Evolutionary conservation across 2,329 filamentous ascomycete species (phyloP).

Genomic region (Magnaporthales sp.): DNA sequence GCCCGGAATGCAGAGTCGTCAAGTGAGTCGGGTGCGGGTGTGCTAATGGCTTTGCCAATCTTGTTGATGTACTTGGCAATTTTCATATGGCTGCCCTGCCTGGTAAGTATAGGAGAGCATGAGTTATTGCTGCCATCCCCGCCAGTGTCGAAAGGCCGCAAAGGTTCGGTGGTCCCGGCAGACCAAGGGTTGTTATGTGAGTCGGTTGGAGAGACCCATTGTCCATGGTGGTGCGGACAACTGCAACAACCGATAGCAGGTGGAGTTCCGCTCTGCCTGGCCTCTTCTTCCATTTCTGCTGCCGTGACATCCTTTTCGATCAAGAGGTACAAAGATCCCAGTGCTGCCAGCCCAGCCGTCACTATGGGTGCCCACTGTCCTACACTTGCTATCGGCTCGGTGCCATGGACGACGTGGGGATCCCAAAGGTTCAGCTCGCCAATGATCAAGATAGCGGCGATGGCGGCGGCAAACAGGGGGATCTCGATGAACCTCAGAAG

Average conservation of each 20-base stretch:
- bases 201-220: neutral
- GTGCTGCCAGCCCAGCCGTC: slow-evolving; percentile 45
- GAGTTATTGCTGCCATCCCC: neutral
- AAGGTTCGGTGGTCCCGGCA: neutral
- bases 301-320: slow-evolving; percentile 19
- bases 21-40: slow-evolving; percentile 35
- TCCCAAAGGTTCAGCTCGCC: slow-evolving; percentile 60
- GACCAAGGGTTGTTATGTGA: neutral
- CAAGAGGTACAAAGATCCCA: slow-evolving; percentile 50
- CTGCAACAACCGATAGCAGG: neutral
- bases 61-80: slow-evolving; percentile 33
- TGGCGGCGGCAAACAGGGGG: slow-evolving; percentile 48
- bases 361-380: slow-evolving; percentile 54
- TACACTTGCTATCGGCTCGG: slow-evolving; percentile 52
- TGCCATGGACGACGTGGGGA: slow-evolving; percentile 43
- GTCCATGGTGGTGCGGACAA: neutral
- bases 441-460: slow-evolving; percentile 48
- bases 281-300: neutral
- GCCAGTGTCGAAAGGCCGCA: neutral
- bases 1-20: slow-evolving; percentile 39
- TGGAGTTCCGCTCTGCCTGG: neutral
- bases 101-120: slow-evolving; percentile 6
- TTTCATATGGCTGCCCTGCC: slow-evolving; percentile 26
- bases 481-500: slow-evolving; percentile 49
- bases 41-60: slow-evolving; percentile 36